Conservation (phyloP, 257 asterid genomes). For the Datura wrightii region DNA sequence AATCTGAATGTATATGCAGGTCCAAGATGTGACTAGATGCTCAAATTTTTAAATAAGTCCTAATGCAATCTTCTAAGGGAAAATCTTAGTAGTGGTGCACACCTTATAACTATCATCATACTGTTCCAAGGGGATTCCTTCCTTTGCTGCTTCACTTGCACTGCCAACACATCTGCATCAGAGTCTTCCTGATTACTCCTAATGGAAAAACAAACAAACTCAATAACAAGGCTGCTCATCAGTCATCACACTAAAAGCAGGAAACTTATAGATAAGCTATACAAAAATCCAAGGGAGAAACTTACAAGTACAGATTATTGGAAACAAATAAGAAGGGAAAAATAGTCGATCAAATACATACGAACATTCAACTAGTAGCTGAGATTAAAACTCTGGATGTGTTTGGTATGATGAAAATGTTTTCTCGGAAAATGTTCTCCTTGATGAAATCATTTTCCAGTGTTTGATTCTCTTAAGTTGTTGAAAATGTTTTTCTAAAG, state of each 20-base stretch:
- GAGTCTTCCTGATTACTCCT: slow-evolving; percentile 42
- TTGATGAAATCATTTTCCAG: not conserved
- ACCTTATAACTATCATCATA: slow-evolving; percentile 55
- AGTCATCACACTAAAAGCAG: not conserved
- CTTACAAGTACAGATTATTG: not conserved
- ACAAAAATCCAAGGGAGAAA: not conserved
- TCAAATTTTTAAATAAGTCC: not conserved
- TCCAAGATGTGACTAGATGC: not conserved
- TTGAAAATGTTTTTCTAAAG: not conserved
- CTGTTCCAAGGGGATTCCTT: slow-evolving; percentile 77
- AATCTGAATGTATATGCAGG: slow-evolving; percentile 12
- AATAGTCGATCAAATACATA: not conserved
- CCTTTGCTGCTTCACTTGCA: slow-evolving; percentile 88
- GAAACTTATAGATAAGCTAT: not conserved
- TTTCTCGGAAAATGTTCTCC: not conserved
- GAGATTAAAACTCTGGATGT: not conserved
- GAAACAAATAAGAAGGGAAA: not conserved
- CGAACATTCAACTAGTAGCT: not conserved
- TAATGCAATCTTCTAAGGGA: not conserved
- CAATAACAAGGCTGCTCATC: slow-evolving; percentile 14
- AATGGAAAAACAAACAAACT: slow-evolving; percentile 34
- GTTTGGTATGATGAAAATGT: not conserved
- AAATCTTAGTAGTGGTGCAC: slow-evolving; percentile 29
- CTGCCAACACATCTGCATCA: slow-evolving; percentile 74
- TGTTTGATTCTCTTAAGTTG: not conserved